Evolutionary conservation across 164 flowering plant species (phyloP), one percentile per base, ranked within the genome.

Genomic region (Liriodendron chinense): DNA sequence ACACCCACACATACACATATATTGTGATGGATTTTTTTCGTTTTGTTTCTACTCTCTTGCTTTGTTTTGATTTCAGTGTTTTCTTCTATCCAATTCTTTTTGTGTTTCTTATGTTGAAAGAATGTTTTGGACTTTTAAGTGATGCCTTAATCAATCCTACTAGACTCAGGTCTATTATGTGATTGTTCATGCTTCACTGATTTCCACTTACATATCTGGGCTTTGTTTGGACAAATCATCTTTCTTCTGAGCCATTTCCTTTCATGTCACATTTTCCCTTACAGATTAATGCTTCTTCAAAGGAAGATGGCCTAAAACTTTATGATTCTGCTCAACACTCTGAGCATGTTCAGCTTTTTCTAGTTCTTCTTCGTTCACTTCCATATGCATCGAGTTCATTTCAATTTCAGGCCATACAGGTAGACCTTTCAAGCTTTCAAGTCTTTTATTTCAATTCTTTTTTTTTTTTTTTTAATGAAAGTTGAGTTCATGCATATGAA

Each of bases 401-500:
- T 76, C 99, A 96, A 85, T 77, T 85, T 78, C 91, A 92, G 74
- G 97, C 97, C 70, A 81, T 96, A 72, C 97, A 91, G 99, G 99
- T 96, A 88, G 25, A 62, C n/a, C 18, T 66, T 49, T 28, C 18
- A 28, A 26, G 43, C 43, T 34, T 34, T 34, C 43, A 34, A 34
- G 43, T 34, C 7, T 34, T 34, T 34, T 34, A 34, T 34, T 34
- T 34, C 43, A 34, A 34, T 3, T 7, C 43, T 34, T 4, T 34
- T 34, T 34, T 28, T 34, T 34, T 34, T 34, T 34, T 7, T 3
- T 34, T 4, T n/a, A n/a, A 34, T 34, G 43, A 34, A 34, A 34
- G 43, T 34, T 34, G 43, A 34, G 43, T 4, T 4, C 43, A 34
- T 34, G 43, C 43, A 3, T 34, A 34, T 0, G 7, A 34, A 34